Base-by-base conservation (phyloP, 768 basidiomycete species). In the Kwoniella dejecticola region DNA sequence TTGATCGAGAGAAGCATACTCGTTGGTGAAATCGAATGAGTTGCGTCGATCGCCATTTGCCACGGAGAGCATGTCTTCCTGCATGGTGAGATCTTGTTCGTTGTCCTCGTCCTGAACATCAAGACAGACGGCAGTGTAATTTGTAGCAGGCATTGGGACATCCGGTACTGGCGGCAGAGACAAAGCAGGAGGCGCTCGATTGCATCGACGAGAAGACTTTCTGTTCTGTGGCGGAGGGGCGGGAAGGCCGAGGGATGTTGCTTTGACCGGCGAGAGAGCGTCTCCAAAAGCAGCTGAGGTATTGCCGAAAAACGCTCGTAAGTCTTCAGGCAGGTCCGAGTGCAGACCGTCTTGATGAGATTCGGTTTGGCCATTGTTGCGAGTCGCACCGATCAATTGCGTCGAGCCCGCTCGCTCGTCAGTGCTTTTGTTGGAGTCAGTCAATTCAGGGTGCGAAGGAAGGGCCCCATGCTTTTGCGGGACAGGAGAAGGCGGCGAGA, bases 11-110 rank as follows among this genome's bases (percentile, higher is more conserved):
- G 59, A 33, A 26, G 65, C 68, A 46, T 74, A 75, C 44, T 78
- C 77, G 17, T 57, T 56, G 2, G 77, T 76, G 46, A 78, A 78
- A 60, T 78, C 77, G 59, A 78, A 78, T 1, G 70, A 70, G 26
- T 57, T 62, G 24, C 75, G 62, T 45, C 52, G 44, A 2, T 65
- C 59, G 12, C 54, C 62, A 15, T 61, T 67, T 4, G 10, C 40
- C 26, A 58, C 60, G 4, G 69, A 47, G 23, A 55, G 56, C 48
- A 56, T 52, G 46, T 66, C 60, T 19, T 46, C 30, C n/a, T n/a
- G n/a, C n/a, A n/a, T n/a, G n/a, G n/a, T n/a, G 44, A 58, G 17
- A 2, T 60, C 38, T 23, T 40, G 30, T 2, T 42, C 36, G 41
- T 33, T 53, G 50, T 29, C 29, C 36, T 27, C 21, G 59, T 24